Conservation (phyloP, 805 yeast genomes). For the Kazachstania martiniae region DNA sequence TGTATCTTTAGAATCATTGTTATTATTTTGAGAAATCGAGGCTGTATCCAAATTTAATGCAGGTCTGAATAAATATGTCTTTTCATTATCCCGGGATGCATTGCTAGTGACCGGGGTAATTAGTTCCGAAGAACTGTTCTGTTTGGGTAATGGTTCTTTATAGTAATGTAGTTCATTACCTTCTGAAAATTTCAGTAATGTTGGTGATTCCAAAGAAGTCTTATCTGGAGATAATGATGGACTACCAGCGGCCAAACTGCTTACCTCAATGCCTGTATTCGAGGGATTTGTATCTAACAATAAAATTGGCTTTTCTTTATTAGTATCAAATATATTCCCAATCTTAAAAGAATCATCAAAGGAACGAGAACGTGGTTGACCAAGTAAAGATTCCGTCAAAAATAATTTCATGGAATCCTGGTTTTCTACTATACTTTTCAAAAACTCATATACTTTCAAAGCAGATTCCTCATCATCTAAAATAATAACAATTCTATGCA, state of each 20-base stretch:
- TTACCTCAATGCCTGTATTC: constrained; percentile 12
- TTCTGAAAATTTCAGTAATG: constrained; percentile 18
- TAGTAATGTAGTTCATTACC: constrained; percentile 19
- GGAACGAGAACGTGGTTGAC: constrained; percentile 11
- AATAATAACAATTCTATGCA: constrained; percentile 34
- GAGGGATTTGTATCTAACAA: constrained; percentile 20
- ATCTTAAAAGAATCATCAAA: constrained; percentile 2
- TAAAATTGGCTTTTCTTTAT: constrained; percentile 14
- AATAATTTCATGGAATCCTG: constrained; percentile 18
- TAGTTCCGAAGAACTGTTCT: too few relatives aligned
- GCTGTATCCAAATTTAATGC: constrained; percentile 1
- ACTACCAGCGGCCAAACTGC: constrained; percentile 15
- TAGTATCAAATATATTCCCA: background rate
- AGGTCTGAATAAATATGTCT: constrained; percentile 1
- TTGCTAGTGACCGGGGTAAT: too few relatives aligned
- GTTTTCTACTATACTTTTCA: constrained; percentile 9
- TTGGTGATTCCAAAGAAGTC: constrained; percentile 20
- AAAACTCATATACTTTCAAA: constrained; percentile 9
- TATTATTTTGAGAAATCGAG: background rate
- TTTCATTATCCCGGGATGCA: background rate
- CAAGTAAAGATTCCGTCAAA: constrained; percentile 27
- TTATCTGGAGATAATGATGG: constrained; percentile 26
- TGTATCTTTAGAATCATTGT: background rate
- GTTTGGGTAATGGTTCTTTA: constrained; percentile 25
- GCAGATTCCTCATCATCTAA: constrained; percentile 23